phyloP scores from a whole-genome alignment of 2,329 filamentous ascomycete genomes.

The Arthrobotrys pseudoclavata region DNA sequence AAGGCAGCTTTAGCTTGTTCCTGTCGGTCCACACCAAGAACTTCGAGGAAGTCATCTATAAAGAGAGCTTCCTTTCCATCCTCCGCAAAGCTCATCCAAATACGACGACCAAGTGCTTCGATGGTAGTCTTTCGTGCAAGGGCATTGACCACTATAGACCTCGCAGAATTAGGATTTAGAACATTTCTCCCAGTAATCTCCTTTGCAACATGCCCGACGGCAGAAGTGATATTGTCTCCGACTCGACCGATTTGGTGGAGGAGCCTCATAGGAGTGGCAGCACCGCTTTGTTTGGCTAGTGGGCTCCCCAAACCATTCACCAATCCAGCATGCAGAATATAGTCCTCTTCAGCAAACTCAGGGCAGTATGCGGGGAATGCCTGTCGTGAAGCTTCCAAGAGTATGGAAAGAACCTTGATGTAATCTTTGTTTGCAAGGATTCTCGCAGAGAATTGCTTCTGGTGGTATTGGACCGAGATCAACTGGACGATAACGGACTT shows the following conservation, averaged over 20 bases:
- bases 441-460: constrained; percentile 82
- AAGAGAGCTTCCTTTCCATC: constrained; percentile 86
- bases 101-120: constrained; percentile 83
- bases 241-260: constrained; percentile 80
- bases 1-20: constrained; percentile 90
- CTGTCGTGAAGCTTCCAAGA: constrained; percentile 89
- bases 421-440: constrained; percentile 94
- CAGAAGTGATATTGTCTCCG: constrained; percentile 92
- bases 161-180: constrained; percentile 90
- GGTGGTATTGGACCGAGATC: constrained; percentile 87
- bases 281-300: constrained; percentile 71
- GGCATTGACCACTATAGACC: constrained; percentile 89
- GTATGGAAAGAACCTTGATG: constrained; percentile 81
- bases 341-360: constrained; percentile 92
- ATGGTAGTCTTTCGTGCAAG: constrained; percentile 86
- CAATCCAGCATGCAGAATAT: constrained; percentile 85
- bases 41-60: constrained; percentile 85
- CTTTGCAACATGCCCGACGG: constrained; percentile 91
- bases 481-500: constrained; percentile 85
- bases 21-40: constrained; percentile 81
- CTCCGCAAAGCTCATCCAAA: constrained; percentile 98
- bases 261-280: constrained; percentile 82
- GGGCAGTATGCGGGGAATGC: constrained; percentile 93
- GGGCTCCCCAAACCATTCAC: constrained; percentile 68
- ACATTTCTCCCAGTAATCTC: constrained; percentile 94